These are phyloP conservation scores for Termitomyces heimii DNA, from an alignment of 768 basidiomycete genomes.

Conservation along the genomic window DNA sequence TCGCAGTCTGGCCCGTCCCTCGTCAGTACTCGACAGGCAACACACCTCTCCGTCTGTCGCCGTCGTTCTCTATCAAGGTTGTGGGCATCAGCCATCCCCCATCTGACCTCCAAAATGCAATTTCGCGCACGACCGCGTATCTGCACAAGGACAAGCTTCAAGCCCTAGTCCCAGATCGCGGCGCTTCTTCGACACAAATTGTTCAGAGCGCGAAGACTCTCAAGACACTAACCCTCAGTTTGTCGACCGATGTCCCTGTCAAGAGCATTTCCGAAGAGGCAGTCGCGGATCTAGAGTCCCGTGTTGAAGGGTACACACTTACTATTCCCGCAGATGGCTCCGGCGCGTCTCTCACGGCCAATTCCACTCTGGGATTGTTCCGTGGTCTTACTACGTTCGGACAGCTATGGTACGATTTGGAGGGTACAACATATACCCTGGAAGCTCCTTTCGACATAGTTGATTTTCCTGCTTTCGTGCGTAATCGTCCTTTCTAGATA, in stretches of 20 bases:
- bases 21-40: conserved; percentile 37
- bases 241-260: conserved; percentile 25
- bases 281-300: conserved; percentile 39
- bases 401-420: conserved; percentile 59
- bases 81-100: conserved; percentile 40
- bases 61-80: conserved; percentile 34
- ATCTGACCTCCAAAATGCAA: conserved; percentile 50
- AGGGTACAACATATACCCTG: conserved; percentile 47
- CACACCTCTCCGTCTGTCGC: conserved; percentile 28
- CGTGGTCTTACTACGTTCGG: conserved; percentile 72
- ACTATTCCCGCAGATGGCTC: conserved; percentile 52
- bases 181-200: conserved; percentile 38
- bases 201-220: conserved; percentile 38
- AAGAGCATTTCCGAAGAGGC: conserved; percentile 53
- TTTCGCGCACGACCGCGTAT: conserved; percentile 36
- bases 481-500: conserved; percentile 17
- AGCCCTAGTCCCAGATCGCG: conserved; percentile 55
- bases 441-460: conserved; percentile 51
- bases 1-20: conserved; percentile 34
- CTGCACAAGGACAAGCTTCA: conserved; percentile 52
- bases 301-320: conserved; percentile 59
- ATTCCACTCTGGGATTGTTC: conserved; percentile 62
- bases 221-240: conserved; percentile 36
- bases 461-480: conserved; percentile 62
- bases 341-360: conserved; percentile 49